Base-by-base conservation (phyloP, 1,284 basidiomycete genomes). In the Heterobasidion occidentale region DNA sequence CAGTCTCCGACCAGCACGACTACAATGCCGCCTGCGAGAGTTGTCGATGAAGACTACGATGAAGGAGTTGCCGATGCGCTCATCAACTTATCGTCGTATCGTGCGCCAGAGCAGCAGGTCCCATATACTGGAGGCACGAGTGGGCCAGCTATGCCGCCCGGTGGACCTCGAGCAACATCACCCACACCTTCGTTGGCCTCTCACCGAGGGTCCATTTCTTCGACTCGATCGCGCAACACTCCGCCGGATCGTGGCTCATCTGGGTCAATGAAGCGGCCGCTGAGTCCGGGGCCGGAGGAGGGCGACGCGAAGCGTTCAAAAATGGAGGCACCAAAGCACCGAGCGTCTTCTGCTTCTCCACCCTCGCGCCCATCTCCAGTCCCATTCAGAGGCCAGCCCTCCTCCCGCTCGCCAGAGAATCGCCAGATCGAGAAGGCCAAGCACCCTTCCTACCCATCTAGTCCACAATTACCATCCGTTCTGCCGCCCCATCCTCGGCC, bases 21-120 rank as follows among this genome's bases (percentile, higher is more conserved):
- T 1, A 77, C 83, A 19, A 74, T 78, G 8, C 78, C 79, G 17
- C 86, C 85, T 7, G 73, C 79, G 14, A 76, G 90, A 14, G 71
- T 79, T 1, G 77, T 92, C 15, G 90, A 92, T 62, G 90, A 93
- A 60, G 86, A 93, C 63, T 92, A 92, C 60, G 90, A 92, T 59
- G 89, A 89, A 65, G 84, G 82, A 55, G 84, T 85, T 42, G 84
- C 84, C 3, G 88, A 88, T 61, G 78, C 85, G 0, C 71, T 92
- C 44, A 85, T 92, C 65, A 80, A 76, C 11, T 73, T 88, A 19
- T 73, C 79, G 45, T 67, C 72, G 61, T 74, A 70, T 60, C 62
- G 71, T 64, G 57, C 65, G 45, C 61, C 67, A 56, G 56, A 66
- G n/a, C 54, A 3, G 52, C 64, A 36, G 75, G 81, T 80, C 0